Conservation (phyloP, 495 filamentous ascomycete species). For the Penicillium antarcticum region DNA sequence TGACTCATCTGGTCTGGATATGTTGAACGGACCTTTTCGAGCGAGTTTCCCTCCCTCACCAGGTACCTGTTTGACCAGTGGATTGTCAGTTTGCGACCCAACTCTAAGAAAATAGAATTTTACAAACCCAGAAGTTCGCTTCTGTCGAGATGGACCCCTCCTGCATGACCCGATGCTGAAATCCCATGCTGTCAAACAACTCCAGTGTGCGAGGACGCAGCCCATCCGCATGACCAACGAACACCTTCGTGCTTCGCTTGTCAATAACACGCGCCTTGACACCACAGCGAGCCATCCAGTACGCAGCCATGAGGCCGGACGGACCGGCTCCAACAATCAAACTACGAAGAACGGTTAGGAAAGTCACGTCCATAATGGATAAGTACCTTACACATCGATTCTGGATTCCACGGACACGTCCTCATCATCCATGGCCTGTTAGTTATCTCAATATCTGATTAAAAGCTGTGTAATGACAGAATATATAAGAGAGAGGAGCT, state of each 20-base stretch:
- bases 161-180: conserved; percentile 57
- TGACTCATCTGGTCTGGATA: conserved; percentile 50
- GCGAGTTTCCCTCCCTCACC: conserved; percentile 45
- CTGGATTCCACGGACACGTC: conserved; percentile 2
- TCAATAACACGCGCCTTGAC: conserved; percentile 60
- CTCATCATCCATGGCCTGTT: conserved; percentile 1
- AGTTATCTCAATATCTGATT: not conserved
- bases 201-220: conserved; percentile 57
- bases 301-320: conserved; percentile 59
- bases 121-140: conserved; percentile 35
- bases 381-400: conserved; percentile 16
- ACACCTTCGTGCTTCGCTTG: conserved; percentile 52
- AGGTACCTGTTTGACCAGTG: conserved; percentile 15
- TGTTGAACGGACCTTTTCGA: conserved; percentile 49
- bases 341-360: not conserved
- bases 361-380: too few species aligned
- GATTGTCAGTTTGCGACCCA: not conserved
- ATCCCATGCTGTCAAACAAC: conserved; percentile 65
- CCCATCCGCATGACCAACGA: conserved; percentile 61
- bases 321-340: conserved; percentile 69
- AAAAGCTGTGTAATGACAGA: not conserved
- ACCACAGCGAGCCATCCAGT: conserved; percentile 60
- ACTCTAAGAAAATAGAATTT: not conserved
- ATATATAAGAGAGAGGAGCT: too few species aligned
- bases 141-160: conserved; percentile 54